Evolutionary conservation across 179 eudicot species (phyloP).

Genomic region (Spergularia azorica): DNA sequence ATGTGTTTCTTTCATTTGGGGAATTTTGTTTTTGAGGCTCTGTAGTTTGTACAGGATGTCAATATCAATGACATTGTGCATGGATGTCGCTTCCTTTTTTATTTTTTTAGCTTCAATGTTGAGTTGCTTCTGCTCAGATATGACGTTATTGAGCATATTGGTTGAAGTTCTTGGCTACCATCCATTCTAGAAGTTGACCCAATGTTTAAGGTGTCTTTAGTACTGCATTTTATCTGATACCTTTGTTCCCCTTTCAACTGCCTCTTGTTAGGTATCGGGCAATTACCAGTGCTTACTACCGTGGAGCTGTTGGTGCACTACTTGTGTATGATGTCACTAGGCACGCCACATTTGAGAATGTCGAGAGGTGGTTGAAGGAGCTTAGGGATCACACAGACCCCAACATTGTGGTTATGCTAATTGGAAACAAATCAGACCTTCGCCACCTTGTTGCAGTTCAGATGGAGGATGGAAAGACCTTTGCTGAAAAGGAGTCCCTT

Average conservation of each 20-base stretch:
- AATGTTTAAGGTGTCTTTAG: too few relatives aligned
- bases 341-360: slow-evolving; percentile 67
- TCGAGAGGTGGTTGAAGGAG: slow-evolving; percentile 73
- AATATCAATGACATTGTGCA: too few relatives aligned
- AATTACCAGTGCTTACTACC: slow-evolving; percentile 76
- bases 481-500: slow-evolving; percentile 72
- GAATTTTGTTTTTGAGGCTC: too few relatives aligned
- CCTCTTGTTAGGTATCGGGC: slow-evolving; percentile 56
- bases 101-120: too few relatives aligned
- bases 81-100: too few relatives aligned
- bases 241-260: not conserved
- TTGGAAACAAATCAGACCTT: slow-evolving; percentile 83
- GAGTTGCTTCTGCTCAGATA: too few relatives aligned
- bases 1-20: too few relatives aligned
- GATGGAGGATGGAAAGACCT: slow-evolving; percentile 67
- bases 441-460: slow-evolving; percentile 74
- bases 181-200: too few relatives aligned
- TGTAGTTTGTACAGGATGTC: too few relatives aligned
- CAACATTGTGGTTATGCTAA: slow-evolving; percentile 74
- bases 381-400: slow-evolving; percentile 83
- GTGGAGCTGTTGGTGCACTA: slow-evolving; percentile 83
- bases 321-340: slow-evolving; percentile 86
- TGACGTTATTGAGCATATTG: too few relatives aligned
- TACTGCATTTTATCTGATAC: not conserved
- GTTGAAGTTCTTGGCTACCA: too few relatives aligned